Evolutionary conservation across 352 stramenopile species (phyloP), one percentile per base, ranked within the genome.

Genomic region (Globisporangium emineosum): DNA sequence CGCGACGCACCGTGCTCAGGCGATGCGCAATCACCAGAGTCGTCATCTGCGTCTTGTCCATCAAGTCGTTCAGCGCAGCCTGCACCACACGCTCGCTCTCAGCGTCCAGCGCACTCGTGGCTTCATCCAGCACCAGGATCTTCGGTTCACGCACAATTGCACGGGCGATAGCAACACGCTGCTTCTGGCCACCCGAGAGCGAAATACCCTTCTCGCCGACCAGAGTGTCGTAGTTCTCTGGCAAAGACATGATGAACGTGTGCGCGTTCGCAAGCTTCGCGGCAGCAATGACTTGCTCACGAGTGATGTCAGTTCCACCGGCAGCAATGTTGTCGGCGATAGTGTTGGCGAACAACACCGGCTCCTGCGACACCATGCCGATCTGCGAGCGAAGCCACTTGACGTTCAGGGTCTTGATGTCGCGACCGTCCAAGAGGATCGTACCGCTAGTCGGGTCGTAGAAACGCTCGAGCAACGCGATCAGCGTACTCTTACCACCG

Each of bases 271-370:
- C 64, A 12, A 75, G 42, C 42, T 66, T 66, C 7, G 61, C 61
- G 3, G 61, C 61, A 2, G 19, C 35, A 1, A 54, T 25, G 35
- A 60, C 50, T 19, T 66, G 35, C 1, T 66, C 60, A 13, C 59
- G 59, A 15, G 59, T 59, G n/a, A 65, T 40, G 6, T 21, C 15
- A 0, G 21, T 5, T 23, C 25, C 81, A 71, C 13, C n/a, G 72
- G 29, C 52, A 72, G 71, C 68, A 63, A 99, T 96, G 66, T 98
- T 98, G n/a, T 98, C 81, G 3, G 67, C 55, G 57, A 98, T 96
- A 0, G 78, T 90, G 17, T 72, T 81, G 15, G 87, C 86, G 70
- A 97, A 98, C n/a, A 98, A 74, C 27, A 91, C 88, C 21, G 90
- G 88, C 59, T 97, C 84, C 69, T 98, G 93, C 0, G 75, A 88